Evolutionary conservation across 2,329 filamentous ascomycete genomes (phyloP), one percentile per base, ranked within the genome.

Genomic region (Penicillium digitatum): DNA sequence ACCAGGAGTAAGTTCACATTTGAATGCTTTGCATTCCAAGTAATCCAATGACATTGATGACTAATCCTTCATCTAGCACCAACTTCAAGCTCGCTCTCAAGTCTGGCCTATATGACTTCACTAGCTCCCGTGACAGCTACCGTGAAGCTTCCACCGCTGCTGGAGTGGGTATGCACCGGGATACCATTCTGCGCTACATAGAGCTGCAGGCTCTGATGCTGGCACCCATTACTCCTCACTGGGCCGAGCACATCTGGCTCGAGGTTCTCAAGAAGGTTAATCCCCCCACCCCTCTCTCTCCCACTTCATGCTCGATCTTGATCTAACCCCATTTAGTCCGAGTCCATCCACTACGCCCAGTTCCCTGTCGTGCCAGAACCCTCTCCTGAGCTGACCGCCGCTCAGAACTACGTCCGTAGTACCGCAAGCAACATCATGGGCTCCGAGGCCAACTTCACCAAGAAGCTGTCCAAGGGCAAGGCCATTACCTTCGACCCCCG

Each of bases 401-500:
- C 89, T 35, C 83, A 88, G 57, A 87, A 89, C 60, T 99, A 97
- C 72, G 87, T 96, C 58, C 86, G 88, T 62, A 75, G 74, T 27
- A 92, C 83, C 12, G 76, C 87, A 37, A 88, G 86, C 57, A 92
- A 85, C 75, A 91, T 97, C 75, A 91, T 87, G 62, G 89, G 88
- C 27, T 89, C 91, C 7, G 93, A 97, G 77, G 87, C 87, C 16
- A 81, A 63, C 51, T 72, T 73, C 81, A 55, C 89, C 64, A 96
- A 95, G 82, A 91, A 89, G 80, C 87, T 95, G 74, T 87, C 88
- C 63, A 97, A 97, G 81, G 94, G 93, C 75, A 96, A 96, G 79
- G 82, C 86, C 61, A 82, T 84, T 8, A 79, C 82, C 18, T 97
- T 95, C 70, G 92, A 99, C 74, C 90, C 92, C 37, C 91, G 90